Conservation (phyloP, 169 alveolate genomes). For the Neospora caninum region DNA sequence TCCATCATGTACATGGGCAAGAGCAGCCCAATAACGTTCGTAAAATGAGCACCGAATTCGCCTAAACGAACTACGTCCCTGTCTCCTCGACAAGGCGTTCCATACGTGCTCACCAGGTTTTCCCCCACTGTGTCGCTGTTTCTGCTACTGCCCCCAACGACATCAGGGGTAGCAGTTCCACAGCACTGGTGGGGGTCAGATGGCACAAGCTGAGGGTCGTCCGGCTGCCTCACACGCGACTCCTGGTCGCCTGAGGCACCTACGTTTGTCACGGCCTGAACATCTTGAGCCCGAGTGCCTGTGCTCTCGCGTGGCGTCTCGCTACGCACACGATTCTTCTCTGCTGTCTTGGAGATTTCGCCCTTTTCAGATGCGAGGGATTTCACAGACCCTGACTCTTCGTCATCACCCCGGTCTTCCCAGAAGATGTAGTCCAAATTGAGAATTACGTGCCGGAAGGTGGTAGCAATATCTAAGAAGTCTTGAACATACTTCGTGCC, state of each 20-base stretch:
- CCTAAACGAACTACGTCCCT: background rate
- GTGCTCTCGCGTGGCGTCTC: no score
- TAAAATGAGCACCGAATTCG: background rate
- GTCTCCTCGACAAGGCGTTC: background rate
- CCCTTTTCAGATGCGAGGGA: background rate
- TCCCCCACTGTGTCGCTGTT: no score
- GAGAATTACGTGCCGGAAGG: constrained; percentile 9
- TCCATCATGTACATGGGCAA: constrained; percentile 8
- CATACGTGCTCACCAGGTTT: no score
- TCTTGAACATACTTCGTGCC: background rate
- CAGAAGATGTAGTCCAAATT: background rate
- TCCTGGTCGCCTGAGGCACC: no score
- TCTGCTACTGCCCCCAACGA: no score
- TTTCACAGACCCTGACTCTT: background rate
- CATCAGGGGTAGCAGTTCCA: no score
- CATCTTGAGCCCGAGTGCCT: no score
- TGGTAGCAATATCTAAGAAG: background rate
- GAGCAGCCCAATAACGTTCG: constrained; percentile 23
- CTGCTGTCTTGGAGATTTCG: background rate
- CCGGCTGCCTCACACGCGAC: no score
- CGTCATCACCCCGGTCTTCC: background rate
- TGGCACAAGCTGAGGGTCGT: no score
- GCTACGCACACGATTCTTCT: background rate
- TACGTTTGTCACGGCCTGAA: no score
- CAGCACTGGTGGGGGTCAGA: no score